These are phyloP conservation scores for Ophiostoma sp. DNA, from an alignment of 2,329 filamentous ascomycete species.

Conservation along the genomic window DNA sequence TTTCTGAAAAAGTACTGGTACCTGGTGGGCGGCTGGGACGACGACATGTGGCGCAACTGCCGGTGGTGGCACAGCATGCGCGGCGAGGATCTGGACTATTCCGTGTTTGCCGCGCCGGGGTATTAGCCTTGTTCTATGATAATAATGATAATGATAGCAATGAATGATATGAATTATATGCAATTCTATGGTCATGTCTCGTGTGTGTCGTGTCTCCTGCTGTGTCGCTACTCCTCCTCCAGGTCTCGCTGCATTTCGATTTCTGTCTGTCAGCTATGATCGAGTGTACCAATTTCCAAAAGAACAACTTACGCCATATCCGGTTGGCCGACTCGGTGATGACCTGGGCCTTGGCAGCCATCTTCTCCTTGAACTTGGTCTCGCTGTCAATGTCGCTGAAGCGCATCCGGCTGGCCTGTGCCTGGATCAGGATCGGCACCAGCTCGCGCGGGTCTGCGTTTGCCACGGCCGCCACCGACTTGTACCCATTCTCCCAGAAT, in stretches of 20 bases:
- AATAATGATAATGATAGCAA: background rate
- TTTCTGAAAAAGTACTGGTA: conserved; percentile 38
- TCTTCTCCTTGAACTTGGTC: conserved; percentile 18
- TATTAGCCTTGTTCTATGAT: background rate
- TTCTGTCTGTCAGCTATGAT: conserved; percentile 24
- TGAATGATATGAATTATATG: background rate
- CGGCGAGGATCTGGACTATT: conserved; percentile 27
- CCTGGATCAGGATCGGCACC: conserved; percentile 63
- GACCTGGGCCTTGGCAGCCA: conserved; percentile 53
- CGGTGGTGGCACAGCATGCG: conserved; percentile 29
- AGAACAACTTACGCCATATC: conserved; percentile 55
- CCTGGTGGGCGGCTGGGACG: conserved; percentile 29
- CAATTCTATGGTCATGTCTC: background rate
- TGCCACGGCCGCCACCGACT: conserved; percentile 60
- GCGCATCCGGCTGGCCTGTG: conserved; percentile 50
- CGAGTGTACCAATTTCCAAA: too few relatives aligned
- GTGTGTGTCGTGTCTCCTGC: background rate
- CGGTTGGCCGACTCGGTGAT: conserved; percentile 65
- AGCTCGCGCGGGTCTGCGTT: conserved; percentile 64
- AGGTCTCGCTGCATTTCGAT: conserved; percentile 29
- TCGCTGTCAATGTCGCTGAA: conserved; percentile 30
- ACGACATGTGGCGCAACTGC: conserved; percentile 28
- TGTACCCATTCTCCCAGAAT: conserved; percentile 73
- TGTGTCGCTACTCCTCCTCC: conserved; percentile 24
- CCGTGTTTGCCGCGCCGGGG: conserved; percentile 22